A percentile compares a stretch with the other conserved stretches of the same genome.
These are phyloP conservation scores for Phytopythium helicoides DNA, from an alignment of 352 stramenopile species.

Conservation along the genomic window DNA sequence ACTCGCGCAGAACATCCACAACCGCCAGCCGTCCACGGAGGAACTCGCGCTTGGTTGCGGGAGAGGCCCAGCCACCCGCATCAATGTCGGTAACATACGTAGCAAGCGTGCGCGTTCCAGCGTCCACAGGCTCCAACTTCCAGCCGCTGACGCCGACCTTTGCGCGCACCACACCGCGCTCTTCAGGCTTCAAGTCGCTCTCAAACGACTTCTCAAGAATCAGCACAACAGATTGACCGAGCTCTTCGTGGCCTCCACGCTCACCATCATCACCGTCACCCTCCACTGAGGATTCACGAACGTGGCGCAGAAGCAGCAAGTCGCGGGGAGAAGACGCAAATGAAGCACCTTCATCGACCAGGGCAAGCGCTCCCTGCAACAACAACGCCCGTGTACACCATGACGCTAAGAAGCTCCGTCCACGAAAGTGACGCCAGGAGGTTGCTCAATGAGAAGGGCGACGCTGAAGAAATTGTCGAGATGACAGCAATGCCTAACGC, in stretches of 20 bases:
- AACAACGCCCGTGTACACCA: constrained; percentile 51
- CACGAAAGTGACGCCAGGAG: constrained; percentile 23
- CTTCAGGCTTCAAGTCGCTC: constrained; percentile 64
- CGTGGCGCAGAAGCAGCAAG: constrained; percentile 70
- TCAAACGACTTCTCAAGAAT: constrained; percentile 80
- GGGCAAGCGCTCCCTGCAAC: constrained; percentile 10
- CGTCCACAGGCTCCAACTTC: constrained; percentile 71
- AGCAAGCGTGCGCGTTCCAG: constrained; percentile 43
- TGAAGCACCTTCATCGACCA: constrained; percentile 47
- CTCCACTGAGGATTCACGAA: constrained; percentile 54
- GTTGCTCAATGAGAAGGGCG: constrained; percentile 1
- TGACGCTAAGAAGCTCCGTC: constrained; percentile 39
- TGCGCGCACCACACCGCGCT: constrained; percentile 40
- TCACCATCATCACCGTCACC: constrained; percentile 27
- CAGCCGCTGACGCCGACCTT: constrained; percentile 69
- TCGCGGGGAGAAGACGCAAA: constrained; percentile 59
- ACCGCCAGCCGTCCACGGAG: constrained; percentile 58
- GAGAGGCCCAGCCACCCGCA: constrained; percentile 46
- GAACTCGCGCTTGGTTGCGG: constrained; percentile 44
- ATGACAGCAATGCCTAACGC: constrained; percentile 41
- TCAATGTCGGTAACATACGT: constrained; percentile 80
- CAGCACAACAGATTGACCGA: constrained; percentile 56
- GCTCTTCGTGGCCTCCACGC: constrained; percentile 31
- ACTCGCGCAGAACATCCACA: constrained; percentile 58
- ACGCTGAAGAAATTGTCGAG: constrained; percentile 13